Percentiles rank a stretch among this genome's conserved stretches.
Evolutionary conservation across 768 basidiomycete genomes (phyloP).

Genomic region (Lactarius psammicola): DNA sequence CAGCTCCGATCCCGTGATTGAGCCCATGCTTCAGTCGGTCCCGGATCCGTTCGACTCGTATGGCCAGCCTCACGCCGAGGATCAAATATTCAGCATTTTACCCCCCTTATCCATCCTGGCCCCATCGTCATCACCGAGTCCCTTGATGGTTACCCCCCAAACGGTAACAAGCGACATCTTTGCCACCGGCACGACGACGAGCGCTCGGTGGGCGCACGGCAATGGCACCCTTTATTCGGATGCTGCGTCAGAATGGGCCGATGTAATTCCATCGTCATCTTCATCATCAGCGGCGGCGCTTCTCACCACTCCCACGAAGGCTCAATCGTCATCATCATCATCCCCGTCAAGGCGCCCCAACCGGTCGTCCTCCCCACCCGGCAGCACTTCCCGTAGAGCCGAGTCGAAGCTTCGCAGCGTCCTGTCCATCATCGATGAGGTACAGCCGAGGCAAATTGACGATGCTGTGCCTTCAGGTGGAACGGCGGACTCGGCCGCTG

Average conservation of each 20-base stretch:
- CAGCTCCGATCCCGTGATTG: slow-evolving; percentile 85
- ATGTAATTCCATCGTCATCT: slow-evolving; percentile 29
- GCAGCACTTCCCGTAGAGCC: slow-evolving; percentile 33
- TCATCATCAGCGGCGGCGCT: slow-evolving; percentile 26
- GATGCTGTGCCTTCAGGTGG: not conserved
- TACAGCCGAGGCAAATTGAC: slow-evolving; percentile 34
- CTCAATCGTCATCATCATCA: slow-evolving; percentile 48
- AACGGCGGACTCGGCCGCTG: not conserved
- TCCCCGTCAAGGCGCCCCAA: slow-evolving; percentile 41
- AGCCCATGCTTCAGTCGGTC: slow-evolving; percentile 84
- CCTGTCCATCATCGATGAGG: slow-evolving; percentile 71
- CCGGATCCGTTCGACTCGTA: slow-evolving; percentile 95
- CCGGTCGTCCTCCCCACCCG: slow-evolving; percentile 25
- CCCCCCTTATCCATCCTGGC: slow-evolving; percentile 75
- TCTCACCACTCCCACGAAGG: slow-evolving; percentile 30
- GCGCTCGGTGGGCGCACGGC: slow-evolving; percentile 31
- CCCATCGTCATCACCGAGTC: slow-evolving; percentile 59
- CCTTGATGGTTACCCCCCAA: slow-evolving; percentile 47
- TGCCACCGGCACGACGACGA: slow-evolving; percentile 12
- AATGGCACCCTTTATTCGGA: slow-evolving; percentile 29
- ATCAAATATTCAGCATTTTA: slow-evolving; percentile 91
- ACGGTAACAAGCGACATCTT: slow-evolving; percentile 24
- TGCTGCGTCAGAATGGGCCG: slow-evolving; percentile 56
- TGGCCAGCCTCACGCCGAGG: slow-evolving; percentile 81
- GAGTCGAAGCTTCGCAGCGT: slow-evolving; percentile 69